phyloP scores from a whole-genome alignment of 2,329 filamentous ascomycete genomes.

The Penicillium digitatum region DNA sequence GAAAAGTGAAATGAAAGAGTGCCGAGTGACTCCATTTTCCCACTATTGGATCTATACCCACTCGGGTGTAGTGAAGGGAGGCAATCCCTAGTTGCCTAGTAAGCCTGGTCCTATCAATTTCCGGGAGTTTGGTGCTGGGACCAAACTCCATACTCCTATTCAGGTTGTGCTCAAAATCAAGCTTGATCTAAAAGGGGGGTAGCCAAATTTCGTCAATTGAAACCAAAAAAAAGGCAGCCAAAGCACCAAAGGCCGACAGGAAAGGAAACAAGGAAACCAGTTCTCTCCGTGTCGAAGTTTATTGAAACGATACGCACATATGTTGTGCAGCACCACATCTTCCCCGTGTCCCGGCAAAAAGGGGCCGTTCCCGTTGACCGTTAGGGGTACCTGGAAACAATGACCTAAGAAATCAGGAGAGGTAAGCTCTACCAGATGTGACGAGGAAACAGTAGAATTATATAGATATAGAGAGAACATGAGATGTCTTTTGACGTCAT shows the following conservation, averaged over 20 bases:
- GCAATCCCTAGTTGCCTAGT: conserved; percentile 11
- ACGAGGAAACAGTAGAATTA: no score
- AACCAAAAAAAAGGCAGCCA: not conserved
- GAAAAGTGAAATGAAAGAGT: not conserved
- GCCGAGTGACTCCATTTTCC: not conserved
- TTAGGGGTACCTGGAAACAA: conserved; percentile 10
- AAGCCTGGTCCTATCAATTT: conserved; percentile 21
- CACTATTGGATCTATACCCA: conserved; percentile 12
- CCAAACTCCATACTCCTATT: no score
- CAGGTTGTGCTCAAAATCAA: no score
- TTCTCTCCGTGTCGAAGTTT: not conserved
- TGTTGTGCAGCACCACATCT: conserved; percentile 21
- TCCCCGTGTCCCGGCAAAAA: conserved; percentile 15
- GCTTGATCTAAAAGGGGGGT: not conserved
- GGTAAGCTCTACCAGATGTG: no score
- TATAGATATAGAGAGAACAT: no score
- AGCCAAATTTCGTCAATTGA: no score
- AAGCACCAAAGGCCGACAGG: not conserved
- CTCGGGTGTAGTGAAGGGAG: conserved; percentile 11
- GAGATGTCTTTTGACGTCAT: conserved; percentile 3
- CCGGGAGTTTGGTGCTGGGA: conserved; percentile 17
- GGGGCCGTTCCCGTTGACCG: conserved; percentile 20
- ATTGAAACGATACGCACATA: conserved; percentile 2
- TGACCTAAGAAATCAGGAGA: not conserved
- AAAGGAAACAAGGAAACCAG: not conserved